These are phyloP conservation scores for Crithidia fasciculata DNA, from an alignment of 208 protist genomes.

Conservation along the genomic window DNA sequence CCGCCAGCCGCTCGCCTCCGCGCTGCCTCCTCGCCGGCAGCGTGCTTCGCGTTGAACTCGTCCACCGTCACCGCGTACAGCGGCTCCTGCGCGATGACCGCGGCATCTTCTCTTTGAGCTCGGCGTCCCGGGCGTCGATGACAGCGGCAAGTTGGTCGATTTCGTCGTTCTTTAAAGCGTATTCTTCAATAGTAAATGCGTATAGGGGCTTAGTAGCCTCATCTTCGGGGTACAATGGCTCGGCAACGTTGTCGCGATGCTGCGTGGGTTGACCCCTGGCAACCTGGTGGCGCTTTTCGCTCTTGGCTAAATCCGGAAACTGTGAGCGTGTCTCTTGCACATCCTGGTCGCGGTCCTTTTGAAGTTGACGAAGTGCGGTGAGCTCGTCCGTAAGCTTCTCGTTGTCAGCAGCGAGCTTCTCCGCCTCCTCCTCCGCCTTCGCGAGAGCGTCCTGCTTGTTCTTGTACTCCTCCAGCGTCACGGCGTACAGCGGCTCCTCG, in stretches of 20 bases:
- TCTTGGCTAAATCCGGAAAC: background rate
- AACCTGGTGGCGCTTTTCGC: background rate
- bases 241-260: background rate
- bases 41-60: slow-evolving; percentile 6
- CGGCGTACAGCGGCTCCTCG: too few species aligned
- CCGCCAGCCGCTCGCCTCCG: background rate
- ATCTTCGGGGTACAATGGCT: background rate
- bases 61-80: slow-evolving; percentile 1
- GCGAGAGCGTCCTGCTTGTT: too few species aligned
- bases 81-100: background rate
- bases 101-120: too few species aligned
- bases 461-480: too few species aligned
- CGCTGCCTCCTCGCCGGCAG: background rate
- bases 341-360: background rate
- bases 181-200: background rate
- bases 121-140: background rate
- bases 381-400: slow-evolving; percentile 1
- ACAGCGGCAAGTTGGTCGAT: slow-evolving; percentile 7
- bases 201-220: background rate
- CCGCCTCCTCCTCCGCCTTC: too few species aligned
- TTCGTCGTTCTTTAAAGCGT: background rate
- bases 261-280: background rate
- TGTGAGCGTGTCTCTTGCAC: background rate
- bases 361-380: too few species aligned
- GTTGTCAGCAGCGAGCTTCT: background rate